Percentiles rank a stretch among this genome's conserved stretches.
Evolutionary conservation across 768 basidiomycete genomes (phyloP).

Genomic region (Leccinum rimulosum): DNA sequence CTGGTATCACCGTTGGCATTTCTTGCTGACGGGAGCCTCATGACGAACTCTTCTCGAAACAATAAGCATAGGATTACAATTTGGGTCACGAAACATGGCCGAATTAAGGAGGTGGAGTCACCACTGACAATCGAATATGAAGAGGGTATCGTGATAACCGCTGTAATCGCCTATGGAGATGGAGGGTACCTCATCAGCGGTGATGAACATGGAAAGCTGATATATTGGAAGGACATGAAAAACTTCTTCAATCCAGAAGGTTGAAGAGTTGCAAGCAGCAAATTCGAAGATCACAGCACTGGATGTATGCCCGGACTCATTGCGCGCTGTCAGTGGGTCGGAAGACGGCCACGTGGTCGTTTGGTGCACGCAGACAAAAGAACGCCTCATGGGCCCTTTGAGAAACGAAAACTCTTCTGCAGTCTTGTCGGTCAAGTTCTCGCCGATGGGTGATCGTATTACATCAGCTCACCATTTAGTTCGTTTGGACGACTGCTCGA

Average conservation of each 20-base stretch:
- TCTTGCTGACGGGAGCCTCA: background rate
- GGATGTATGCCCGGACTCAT: background rate
- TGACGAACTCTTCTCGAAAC: background rate
- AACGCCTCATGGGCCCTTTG: slow-evolving; percentile 3
- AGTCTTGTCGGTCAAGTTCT: slow-evolving; percentile 17
- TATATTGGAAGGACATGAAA: background rate
- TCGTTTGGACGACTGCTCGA: background rate
- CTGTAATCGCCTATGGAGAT: background rate
- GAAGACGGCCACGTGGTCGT: background rate
- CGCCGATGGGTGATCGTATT: slow-evolving; percentile 9
- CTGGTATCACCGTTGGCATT: background rate
- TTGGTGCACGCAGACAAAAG: background rate
- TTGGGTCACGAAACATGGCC: background rate
- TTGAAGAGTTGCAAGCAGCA: background rate
- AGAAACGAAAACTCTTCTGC: background rate
- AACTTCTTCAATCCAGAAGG: background rate
- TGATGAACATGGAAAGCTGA: background rate
- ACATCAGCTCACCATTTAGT: background rate
- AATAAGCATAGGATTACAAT: background rate
- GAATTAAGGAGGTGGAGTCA: background rate
- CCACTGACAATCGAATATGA: background rate
- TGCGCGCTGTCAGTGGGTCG: background rate
- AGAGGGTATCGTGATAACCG: background rate
- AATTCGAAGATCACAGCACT: background rate
- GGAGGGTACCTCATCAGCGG: background rate